phyloP scores from a whole-genome alignment of 2,329 filamentous ascomycete species.

The Rhytidhysteron rufulum region DNA sequence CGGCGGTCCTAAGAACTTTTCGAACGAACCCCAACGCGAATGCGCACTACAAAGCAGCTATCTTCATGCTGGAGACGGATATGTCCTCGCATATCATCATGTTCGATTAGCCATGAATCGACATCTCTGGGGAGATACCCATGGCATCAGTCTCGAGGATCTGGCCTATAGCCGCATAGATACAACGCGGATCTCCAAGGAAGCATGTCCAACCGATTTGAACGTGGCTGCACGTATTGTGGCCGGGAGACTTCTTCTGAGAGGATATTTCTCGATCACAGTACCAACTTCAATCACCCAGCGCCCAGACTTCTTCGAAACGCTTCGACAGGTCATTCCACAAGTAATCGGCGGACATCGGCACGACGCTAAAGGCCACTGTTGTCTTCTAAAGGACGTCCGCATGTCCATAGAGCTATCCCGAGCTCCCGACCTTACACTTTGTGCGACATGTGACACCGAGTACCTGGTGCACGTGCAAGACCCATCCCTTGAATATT shows the following conservation, averaged over 20 bases:
- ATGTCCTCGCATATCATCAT: conserved; percentile 25
- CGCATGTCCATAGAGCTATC: conserved; percentile 9
- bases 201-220: conserved; percentile 8
- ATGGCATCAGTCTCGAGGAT: conserved; percentile 19
- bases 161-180: conserved; percentile 11
- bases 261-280: conserved; percentile 15
- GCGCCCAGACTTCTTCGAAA: conserved; percentile 8
- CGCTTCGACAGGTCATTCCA: conserved; percentile 20
- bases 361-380: conserved; percentile 18
- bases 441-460: conserved; percentile 21
- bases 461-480: conserved; percentile 18
- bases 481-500: neutral
- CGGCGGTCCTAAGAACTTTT: conserved; percentile 9
- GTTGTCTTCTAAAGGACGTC: conserved; percentile 15
- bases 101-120: conserved; percentile 23
- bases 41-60: conserved; percentile 26
- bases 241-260: conserved; percentile 13
- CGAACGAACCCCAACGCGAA: conserved; percentile 7
- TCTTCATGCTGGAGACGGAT: conserved; percentile 13
- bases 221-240: conserved; percentile 13
- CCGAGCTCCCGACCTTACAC: conserved; percentile 11
- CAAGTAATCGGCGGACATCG: conserved; percentile 23
- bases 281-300: conserved; percentile 7
- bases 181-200: conserved; percentile 14
- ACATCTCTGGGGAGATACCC: conserved; percentile 13